A percentile compares a stretch with the other conserved stretches of the same genome.
These are phyloP conservation scores for Lactifluus volemus DNA, from an alignment of 768 basidiomycete genomes.

Conservation along the genomic window DNA sequence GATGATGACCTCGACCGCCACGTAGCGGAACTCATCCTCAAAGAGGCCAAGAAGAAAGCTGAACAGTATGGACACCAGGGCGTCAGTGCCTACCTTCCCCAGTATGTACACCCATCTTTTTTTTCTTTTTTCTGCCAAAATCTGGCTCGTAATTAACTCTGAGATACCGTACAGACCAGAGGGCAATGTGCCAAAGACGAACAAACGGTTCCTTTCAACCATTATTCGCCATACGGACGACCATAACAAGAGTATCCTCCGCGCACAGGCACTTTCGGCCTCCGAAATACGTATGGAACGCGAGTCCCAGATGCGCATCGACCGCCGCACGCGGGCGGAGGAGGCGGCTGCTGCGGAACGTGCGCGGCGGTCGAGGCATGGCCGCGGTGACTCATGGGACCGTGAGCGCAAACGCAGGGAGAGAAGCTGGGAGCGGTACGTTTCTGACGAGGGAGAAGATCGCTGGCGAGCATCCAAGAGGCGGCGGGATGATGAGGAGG, in stretches of 20 bases:
- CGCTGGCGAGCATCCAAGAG: constrained; percentile 28
- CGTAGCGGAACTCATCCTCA: constrained; percentile 85
- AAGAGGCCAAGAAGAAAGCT: constrained; percentile 89
- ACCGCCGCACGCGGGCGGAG: constrained; percentile 57
- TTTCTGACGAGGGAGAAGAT: constrained; percentile 29
- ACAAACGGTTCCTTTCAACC: constrained; percentile 73
- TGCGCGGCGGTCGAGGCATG: constrained; percentile 33
- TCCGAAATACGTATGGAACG: constrained; percentile 62
- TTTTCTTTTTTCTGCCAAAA: not conserved
- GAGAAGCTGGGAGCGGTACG: constrained; percentile 42
- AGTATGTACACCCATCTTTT: constrained; percentile 29
- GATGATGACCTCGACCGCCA: constrained; percentile 88
- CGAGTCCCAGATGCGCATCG: constrained; percentile 55
- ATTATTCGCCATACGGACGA: constrained; percentile 94
- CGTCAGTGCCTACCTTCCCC: constrained; percentile 65
- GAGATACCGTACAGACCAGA: constrained; percentile 40
- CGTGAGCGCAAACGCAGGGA: constrained; percentile 40
- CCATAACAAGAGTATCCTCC: constrained; percentile 81
- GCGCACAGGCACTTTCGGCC: constrained; percentile 62
- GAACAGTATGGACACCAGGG: constrained; percentile 70
- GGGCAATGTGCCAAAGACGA: constrained; percentile 65
- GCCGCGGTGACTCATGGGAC: constrained; percentile 36
- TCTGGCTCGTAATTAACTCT: not conserved
- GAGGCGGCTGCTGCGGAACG: constrained; percentile 68
- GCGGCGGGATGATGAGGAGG: constrained; percentile 33